Base-by-base conservation (phyloP, 2,329 filamentous ascomycete genomes). In the Aspergillus sp. region DNA sequence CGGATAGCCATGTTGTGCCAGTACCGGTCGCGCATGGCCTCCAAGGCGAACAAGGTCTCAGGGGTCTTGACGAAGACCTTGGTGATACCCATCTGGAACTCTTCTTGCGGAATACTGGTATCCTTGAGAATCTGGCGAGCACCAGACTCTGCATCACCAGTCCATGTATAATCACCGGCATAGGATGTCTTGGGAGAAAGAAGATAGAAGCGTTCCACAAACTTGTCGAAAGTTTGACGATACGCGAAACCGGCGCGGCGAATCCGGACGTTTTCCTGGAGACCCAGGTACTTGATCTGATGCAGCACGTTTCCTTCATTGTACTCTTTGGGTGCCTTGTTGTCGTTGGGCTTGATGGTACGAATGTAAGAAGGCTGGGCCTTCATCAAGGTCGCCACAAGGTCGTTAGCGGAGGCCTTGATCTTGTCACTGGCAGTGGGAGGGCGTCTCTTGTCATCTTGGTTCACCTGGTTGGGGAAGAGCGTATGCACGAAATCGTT, bases 1-100 rank as follows among this genome's bases (percentile, higher is more conserved):
- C 94, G 85, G 54, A 93, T 95, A 3, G 94, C 94, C 94, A 99
- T 97, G 75, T 97, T 99, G 73, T 97, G 93, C 93, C 93, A 97
- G 74, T 97, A 99, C 51, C 90, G 82, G 69, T 99, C 94, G 67
- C 94, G 85, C 93, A 99, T 97, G 52, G 95, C 92, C 73, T 99
- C 94, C 10, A 99, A 79, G 2, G 94, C 94, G 67, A 99, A 99
- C 2, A 99, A 77, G 0, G 94, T 99, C 73, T 99, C 94, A 0
- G 94, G 94, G 0, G 94, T 92, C 74, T 99, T 97, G 77, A 99
- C 95, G 66, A 99, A 99, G 3, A 91, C 93, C 74, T 97, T 99
- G 1, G 89, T 93, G 4, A 94, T 89, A 75, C 94, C 94, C 81
- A 99, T 89, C 73, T 99, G 94, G 80, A 90, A 97, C 69, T 99